These are phyloP conservation scores for Aspergillus ochraceus DNA, from an alignment of 2,329 filamentous ascomycete species.

Conservation along the genomic window DNA sequence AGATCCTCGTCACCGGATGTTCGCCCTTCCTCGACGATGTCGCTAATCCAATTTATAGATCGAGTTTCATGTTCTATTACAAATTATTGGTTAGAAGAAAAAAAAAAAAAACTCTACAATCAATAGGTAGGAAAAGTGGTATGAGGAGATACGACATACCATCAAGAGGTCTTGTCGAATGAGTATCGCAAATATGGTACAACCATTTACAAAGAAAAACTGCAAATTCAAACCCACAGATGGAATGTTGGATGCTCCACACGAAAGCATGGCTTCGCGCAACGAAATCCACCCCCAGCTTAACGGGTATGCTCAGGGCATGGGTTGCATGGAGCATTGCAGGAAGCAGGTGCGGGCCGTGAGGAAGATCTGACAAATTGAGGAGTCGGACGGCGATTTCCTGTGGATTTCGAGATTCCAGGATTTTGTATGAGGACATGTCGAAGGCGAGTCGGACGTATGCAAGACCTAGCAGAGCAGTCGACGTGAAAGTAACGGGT, in stretches of 20 bases:
- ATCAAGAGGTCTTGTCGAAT: conserved; percentile 5
- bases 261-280: conserved; percentile 21
- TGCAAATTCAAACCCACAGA: conserved; percentile 27
- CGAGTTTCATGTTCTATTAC: conserved; percentile 17
- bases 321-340: conserved; percentile 68
- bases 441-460: conserved; percentile 48
- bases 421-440: conserved; percentile 42
- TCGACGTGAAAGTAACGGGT: conserved; percentile 64
- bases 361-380: conserved; percentile 56
- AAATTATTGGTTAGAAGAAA: too few relatives aligned
- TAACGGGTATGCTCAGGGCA: conserved; percentile 58
- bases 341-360: conserved; percentile 55
- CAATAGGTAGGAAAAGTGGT: too few relatives aligned
- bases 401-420: conserved; percentile 62
- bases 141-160: conserved; percentile 8
- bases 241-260: conserved; percentile 26
- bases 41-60: conserved; percentile 18
- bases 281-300: conserved; percentile 24
- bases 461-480: conserved; percentile 59
- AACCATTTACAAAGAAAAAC: conserved; percentile 26
- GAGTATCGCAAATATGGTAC: conserved; percentile 7
- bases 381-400: conserved; percentile 35
- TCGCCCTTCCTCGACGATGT: conserved; percentile 24
- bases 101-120: too few relatives aligned
- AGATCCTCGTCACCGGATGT: conserved; percentile 17